Conservation (phyloP, 139 green algal species). For the Ettlia oleoabundans region DNA sequence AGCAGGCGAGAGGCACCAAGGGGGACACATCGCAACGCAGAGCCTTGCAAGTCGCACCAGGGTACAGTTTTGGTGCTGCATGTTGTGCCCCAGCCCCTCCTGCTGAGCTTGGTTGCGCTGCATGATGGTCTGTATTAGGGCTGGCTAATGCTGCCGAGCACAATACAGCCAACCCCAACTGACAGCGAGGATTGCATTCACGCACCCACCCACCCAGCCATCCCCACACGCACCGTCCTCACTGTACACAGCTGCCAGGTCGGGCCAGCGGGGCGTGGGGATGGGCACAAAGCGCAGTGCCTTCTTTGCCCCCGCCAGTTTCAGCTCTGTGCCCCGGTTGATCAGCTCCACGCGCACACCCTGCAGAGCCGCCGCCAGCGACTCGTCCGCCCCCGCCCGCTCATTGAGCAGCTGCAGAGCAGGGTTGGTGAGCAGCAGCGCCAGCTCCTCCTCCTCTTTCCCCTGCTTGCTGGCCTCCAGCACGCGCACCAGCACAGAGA, state of each 20-base stretch:
- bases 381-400: conserved; percentile 14
- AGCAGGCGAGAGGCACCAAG: no score
- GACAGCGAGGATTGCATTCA: no score
- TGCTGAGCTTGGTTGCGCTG: no score
- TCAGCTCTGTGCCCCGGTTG: conserved; percentile 20
- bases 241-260: conserved; percentile 66
- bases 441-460: conserved; percentile 46
- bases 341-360: conserved; percentile 9
- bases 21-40: no score
- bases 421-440: conserved; percentile 85
- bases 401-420: conserved; percentile 64
- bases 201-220: no score
- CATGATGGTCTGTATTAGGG: no score
- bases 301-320: conserved; percentile 7
- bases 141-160: no score
- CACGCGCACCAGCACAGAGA: conserved; percentile 74
- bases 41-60: no score
- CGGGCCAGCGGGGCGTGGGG: conserved; percentile 92
- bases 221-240: conserved; percentile 7
- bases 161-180: no score
- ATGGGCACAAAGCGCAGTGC: conserved; percentile 62
- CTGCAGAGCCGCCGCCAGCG: neutral
- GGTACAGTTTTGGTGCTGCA: no score
- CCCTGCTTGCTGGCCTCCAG: conserved; percentile 53
- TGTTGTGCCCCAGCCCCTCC: no score